Evolutionary conservation across 2,329 filamentous ascomycete species (phyloP).

Genomic region (Aspergillus novoparasiticus): DNA sequence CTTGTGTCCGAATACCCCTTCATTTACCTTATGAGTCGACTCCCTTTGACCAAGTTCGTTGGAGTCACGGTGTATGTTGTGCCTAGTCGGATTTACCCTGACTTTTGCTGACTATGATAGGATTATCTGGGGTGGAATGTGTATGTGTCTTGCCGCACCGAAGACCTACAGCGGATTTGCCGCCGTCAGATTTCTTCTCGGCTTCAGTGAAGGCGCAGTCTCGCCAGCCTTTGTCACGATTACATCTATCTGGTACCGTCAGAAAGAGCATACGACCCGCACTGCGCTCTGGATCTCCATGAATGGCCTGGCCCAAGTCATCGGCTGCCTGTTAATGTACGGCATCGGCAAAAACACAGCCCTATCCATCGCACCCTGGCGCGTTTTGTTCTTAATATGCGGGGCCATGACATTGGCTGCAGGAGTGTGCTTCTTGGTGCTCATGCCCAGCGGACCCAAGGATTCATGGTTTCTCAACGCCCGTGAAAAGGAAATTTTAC

Average conservation of each 20-base stretch:
- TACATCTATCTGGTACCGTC: constrained; percentile 35
- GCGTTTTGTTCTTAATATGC: background rate
- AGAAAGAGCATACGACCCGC: background rate
- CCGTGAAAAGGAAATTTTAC: background rate
- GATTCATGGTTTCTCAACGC: background rate
- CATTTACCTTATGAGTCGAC: constrained; percentile 53
- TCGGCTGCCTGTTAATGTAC: constrained; percentile 54
- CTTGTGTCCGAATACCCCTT: constrained; percentile 52
- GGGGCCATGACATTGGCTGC: background rate
- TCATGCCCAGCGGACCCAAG: background rate
- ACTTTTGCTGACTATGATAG: background rate
- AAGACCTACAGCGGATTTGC: constrained; percentile 44
- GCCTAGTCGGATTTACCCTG: background rate
- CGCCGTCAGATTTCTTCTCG: constrained; percentile 47
- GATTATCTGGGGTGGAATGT: background rate
- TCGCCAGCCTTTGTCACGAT: constrained; percentile 52
- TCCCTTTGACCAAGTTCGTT: constrained; percentile 39
- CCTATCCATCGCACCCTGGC: background rate
- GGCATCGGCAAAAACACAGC: constrained; percentile 51
- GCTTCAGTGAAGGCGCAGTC: constrained; percentile 50
- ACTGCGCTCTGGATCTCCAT: constrained; percentile 44
- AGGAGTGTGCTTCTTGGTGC: background rate
- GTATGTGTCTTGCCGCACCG: constrained; percentile 27
- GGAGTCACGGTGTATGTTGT: background rate
- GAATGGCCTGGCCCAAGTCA: constrained; percentile 51